phyloP scores from a whole-genome alignment of 805 yeast genomes.

The Candida nanaspora region DNA sequence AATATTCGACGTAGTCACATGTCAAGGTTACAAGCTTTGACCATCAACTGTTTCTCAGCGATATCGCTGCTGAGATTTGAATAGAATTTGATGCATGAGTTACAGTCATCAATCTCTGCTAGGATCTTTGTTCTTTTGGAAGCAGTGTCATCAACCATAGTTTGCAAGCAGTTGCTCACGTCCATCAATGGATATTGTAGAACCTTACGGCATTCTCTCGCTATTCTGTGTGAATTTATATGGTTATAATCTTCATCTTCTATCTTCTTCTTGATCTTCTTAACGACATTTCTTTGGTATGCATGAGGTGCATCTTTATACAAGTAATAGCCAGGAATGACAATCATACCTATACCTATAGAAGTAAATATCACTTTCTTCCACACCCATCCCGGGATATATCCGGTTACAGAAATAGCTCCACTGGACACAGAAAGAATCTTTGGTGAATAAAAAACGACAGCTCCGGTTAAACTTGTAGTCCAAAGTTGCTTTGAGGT shows the following conservation, averaged over 20 bases:
- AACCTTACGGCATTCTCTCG: conserved; percentile 78
- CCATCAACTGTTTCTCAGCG: conserved; percentile 12
- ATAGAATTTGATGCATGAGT: conserved; percentile 50
- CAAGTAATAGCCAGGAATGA: conserved; percentile 38
- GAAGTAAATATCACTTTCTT: conserved; percentile 26
- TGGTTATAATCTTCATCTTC: conserved; percentile 70
- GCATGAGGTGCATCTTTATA: conserved; percentile 84
- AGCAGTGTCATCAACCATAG: conserved; percentile 53
- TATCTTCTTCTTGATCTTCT: conserved; percentile 58
- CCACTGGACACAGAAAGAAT: conserved; percentile 23
- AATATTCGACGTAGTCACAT: neutral
- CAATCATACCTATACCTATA: conserved; percentile 25
- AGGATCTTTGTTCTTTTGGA: conserved; percentile 51
- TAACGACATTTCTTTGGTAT: conserved; percentile 74
- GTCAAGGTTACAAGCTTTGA: conserved; percentile 10
- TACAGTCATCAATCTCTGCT: conserved; percentile 45
- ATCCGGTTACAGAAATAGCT: conserved; percentile 19
- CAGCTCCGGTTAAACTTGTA: conserved; percentile 20
- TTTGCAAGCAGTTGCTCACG: conserved; percentile 63
- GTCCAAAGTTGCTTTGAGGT: conserved; percentile 17
- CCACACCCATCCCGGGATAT: conserved; percentile 18
- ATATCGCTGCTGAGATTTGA: conserved; percentile 29
- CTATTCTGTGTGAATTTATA: conserved; percentile 65
- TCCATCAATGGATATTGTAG: conserved; percentile 77
- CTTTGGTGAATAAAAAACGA: conserved; percentile 21